Evolutionary conservation across 2,329 filamentous ascomycete species (phyloP), one percentile per base, ranked within the genome.

Genomic region (Fusarium sp.): DNA sequence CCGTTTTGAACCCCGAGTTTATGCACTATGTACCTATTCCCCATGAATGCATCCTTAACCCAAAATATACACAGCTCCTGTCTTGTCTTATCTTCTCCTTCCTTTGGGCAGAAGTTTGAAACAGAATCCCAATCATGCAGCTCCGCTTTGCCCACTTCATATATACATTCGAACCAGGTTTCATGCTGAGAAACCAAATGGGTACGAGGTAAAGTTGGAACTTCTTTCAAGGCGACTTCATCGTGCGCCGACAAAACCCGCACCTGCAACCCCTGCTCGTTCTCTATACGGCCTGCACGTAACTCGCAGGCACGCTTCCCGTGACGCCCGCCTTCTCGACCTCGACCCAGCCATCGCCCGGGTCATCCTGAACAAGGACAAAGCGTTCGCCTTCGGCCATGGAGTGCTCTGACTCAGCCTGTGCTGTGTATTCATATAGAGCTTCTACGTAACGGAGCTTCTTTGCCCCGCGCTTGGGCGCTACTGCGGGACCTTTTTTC

Each of bases 321-420:
- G 92, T 94, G 44, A 91, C 86, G 3, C 95, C 95, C 23, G 94
- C 95, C 82, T 94, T 95, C 85, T 98, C 96, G 23, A 99, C 96
- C 84, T 98, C 96, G 33, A 92, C 94, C 96, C 96, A 99, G 1
- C 96, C 96, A 84, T 98, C 96, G 3, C 96, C 96, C 0, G 91
- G 89, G 80, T 98, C 96, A 64, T 94, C 91, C 78, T 92, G 95
- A 69, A 98, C 91, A 37, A 99, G 86, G 43, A 99, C 95, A 78
- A 99, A 97, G 58, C 91, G 89, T 83, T 99, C 96, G 2, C 96
- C 96, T 82, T 97, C 96, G 2, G 82, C 81, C 94, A 99, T 99
- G 78, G 88, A 94, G 82, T 96, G 95, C 83, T 99, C 96, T 12
- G 90, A 89, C 10, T 97, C 94, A 74, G 91, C 95, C 77, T 94